Evolutionary conservation across 2,329 filamentous ascomycete genomes (phyloP).

Genomic region (Xylariaceae sp.): DNA sequence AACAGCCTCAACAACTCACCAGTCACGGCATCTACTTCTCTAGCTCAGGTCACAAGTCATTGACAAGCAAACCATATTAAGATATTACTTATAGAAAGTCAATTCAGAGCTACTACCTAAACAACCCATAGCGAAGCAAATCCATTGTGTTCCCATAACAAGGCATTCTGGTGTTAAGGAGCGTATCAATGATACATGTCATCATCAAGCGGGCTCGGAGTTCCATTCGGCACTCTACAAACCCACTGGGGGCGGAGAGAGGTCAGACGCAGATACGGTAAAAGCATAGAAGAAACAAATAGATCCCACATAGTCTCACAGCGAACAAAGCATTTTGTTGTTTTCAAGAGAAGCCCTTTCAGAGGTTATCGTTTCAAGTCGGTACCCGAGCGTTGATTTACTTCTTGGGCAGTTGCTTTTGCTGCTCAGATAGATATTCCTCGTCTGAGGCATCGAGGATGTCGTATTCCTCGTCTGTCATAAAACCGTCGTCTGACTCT

Average conservation of each 20-base stretch:
- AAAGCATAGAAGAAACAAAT: conserved; percentile 12
- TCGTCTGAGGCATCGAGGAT: conserved; percentile 94
- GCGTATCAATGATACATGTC: conserved; percentile 17
- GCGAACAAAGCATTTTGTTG: conserved; percentile 1
- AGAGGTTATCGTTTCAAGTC: not conserved
- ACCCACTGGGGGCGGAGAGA: not conserved
- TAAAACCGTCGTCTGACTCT: conserved; percentile 71
- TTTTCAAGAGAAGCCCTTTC: not conserved
- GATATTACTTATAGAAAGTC: conserved; percentile 8
- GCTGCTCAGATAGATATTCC: conserved; percentile 64
- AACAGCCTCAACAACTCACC: too few relatives aligned
- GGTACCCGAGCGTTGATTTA: conserved; percentile 13
- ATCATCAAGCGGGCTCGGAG: conserved; percentile 11
- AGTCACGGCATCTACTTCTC: too few relatives aligned
- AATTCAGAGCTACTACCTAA: conserved; percentile 16
- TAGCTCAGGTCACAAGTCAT: too few relatives aligned
- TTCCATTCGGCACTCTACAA: too few relatives aligned
- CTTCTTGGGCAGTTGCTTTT: conserved; percentile 35
- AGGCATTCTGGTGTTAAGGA: conserved; percentile 20
- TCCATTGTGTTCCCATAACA: conserved; percentile 7
- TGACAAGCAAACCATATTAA: too few relatives aligned
- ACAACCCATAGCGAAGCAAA: conserved; percentile 8
- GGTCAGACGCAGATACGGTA: conserved; percentile 9
- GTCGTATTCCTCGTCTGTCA: conserved; percentile 98
- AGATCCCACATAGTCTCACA: conserved; percentile 11